phyloP scores from a whole-genome alignment of 225 moss, liverwort and hornwort species.

The Bryum argenteum region DNA sequence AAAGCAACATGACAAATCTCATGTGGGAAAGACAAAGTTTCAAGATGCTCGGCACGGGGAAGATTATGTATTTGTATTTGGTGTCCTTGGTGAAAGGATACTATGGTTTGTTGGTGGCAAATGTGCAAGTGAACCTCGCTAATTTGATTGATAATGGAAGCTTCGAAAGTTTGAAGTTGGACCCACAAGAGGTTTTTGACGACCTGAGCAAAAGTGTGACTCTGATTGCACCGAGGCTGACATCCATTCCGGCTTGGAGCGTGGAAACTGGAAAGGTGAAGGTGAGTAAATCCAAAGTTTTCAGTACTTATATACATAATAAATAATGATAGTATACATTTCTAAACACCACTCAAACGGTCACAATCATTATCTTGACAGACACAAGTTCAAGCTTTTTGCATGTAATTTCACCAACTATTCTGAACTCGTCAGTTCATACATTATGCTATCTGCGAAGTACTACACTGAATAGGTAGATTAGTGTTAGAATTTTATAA shows the following conservation, averaged over 20 bases:
- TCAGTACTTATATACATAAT: too few relatives aligned
- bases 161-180: constrained; percentile 41
- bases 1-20: constrained; percentile 26
- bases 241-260: constrained; percentile 45
- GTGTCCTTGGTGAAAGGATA: constrained; percentile 55
- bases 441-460: too few relatives aligned
- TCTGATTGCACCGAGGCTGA: constrained; percentile 24
- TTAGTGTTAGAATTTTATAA: too few relatives aligned
- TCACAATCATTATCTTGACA: too few relatives aligned
- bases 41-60: constrained; percentile 54
- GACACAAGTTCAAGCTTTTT: too few relatives aligned
- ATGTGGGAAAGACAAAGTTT: constrained; percentile 39
- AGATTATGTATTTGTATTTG: constrained; percentile 54
- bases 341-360: too few relatives aligned
- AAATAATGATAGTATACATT: too few relatives aligned
- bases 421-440: too few relatives aligned
- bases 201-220: background rate
- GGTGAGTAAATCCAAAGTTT: background rate
- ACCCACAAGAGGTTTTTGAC: background rate
- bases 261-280: constrained; percentile 49
- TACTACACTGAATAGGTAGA: too few relatives aligned
- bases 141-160: constrained; percentile 76
- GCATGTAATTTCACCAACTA: too few relatives aligned
- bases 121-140: constrained; percentile 54
- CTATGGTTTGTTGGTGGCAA: constrained; percentile 65